Percentiles rank a stretch among this genome's conserved stretches.
Evolutionary conservation across 1,284 basidiomycete species (phyloP).

Genomic region (Grifola frondosa): DNA sequence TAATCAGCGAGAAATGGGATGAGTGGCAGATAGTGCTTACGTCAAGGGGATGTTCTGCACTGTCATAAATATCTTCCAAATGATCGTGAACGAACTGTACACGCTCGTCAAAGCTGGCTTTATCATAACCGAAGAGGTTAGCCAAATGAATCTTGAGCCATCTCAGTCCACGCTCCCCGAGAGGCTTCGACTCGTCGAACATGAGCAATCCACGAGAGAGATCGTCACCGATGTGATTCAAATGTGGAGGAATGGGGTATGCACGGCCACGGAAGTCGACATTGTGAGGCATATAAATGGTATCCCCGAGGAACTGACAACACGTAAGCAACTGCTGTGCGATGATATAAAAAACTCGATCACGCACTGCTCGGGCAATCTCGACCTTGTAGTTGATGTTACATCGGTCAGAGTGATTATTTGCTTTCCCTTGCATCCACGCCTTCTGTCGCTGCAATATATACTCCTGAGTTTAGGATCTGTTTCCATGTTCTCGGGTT

Average conservation of each 20-base stretch:
- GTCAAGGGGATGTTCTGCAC: conserved; percentile 82
- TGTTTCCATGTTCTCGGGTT: conserved; percentile 59
- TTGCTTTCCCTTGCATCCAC: conserved; percentile 65
- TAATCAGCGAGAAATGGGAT: neutral
- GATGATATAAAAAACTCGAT: conserved; percentile 1
- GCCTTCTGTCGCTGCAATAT: conserved; percentile 63
- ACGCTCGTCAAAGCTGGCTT: conserved; percentile 91
- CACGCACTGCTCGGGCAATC: conserved; percentile 85
- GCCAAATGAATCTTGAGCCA: conserved; percentile 93
- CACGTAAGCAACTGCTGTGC: neutral
- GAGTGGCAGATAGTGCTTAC: conserved; percentile 37
- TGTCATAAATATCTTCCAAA: conserved; percentile 80
- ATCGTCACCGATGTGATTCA: conserved; percentile 97
- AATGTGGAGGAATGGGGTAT: conserved; percentile 94
- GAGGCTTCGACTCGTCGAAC: conserved; percentile 80
- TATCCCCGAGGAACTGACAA: conserved; percentile 73
- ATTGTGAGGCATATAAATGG: conserved; percentile 95
- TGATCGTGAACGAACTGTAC: conserved; percentile 77
- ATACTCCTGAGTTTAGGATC: conserved; percentile 67
- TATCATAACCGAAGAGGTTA: conserved; percentile 93
- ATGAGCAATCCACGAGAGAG: conserved; percentile 86
- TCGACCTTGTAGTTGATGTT: conserved; percentile 97
- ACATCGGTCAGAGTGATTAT: conserved; percentile 89
- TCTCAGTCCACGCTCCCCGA: conserved; percentile 77
- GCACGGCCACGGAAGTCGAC: conserved; percentile 98